These are phyloP conservation scores for Sarocladium kiliense DNA, from an alignment of 2,329 filamentous ascomycete species.

Conservation along the genomic window DNA sequence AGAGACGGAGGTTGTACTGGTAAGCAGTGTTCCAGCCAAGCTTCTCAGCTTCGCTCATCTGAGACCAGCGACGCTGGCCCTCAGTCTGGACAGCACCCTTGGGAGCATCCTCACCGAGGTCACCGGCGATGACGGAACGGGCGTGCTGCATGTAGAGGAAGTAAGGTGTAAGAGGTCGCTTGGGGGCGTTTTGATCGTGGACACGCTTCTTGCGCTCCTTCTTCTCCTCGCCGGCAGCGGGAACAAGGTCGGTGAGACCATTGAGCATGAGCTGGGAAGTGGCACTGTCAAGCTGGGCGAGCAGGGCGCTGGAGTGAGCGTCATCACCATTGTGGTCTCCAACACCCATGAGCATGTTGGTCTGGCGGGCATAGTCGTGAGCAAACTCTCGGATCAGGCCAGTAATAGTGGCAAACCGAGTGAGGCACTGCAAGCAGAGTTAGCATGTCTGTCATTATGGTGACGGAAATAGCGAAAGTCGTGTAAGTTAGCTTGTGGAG, in stretches of 20 bases:
- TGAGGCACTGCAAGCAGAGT: conserved; percentile 42
- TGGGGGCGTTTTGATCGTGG: conserved; percentile 89
- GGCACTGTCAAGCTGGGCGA: conserved; percentile 49
- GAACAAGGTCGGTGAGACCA: conserved; percentile 29
- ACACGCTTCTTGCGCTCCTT: conserved; percentile 87
- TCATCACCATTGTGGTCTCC: conserved; percentile 54
- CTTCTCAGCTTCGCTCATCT: conserved; percentile 72
- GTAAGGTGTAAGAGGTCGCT: conserved; percentile 89
- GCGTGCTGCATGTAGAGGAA: conserved; percentile 92
- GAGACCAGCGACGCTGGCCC: conserved; percentile 79
- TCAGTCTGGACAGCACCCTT: conserved; percentile 86
- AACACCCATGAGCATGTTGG: conserved; percentile 75
- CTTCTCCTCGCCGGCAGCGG: conserved; percentile 56
- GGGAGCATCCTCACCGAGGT: conserved; percentile 68
- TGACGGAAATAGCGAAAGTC: not conserved
- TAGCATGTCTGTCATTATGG: not conserved
- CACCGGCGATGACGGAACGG: conserved; percentile 73
- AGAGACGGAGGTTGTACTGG: conserved; percentile 61
- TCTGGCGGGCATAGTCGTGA: conserved; percentile 82
- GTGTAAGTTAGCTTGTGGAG: conserved; percentile 7
- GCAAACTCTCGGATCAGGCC: conserved; percentile 75
- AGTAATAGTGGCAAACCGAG: conserved; percentile 70
- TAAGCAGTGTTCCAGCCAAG: conserved; percentile 62
- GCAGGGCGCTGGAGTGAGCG: conserved; percentile 31
- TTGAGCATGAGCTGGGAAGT: conserved; percentile 41